Conservation (phyloP, 2,329 filamentous ascomycete genomes). For the Sarocladium strictum region DNA sequence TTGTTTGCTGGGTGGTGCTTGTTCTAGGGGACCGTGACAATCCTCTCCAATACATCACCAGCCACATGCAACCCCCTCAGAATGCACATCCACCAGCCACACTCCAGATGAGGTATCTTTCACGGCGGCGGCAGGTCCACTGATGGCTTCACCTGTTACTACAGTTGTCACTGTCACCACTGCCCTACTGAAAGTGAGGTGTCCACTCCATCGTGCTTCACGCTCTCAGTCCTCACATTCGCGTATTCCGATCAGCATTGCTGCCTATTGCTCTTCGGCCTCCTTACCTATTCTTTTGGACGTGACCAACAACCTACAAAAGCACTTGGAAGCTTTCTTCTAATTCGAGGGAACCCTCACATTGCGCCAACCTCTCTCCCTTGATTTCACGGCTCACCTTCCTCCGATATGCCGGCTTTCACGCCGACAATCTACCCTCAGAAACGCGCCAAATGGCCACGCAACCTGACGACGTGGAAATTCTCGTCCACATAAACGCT, state of each 20-base stretch:
- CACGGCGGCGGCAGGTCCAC: background rate
- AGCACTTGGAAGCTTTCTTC: too few relatives aligned
- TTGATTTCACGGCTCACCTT: background rate
- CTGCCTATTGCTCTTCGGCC: too few relatives aligned
- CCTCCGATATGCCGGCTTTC: conserved; percentile 1
- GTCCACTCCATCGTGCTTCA: background rate
- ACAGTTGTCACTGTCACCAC: background rate
- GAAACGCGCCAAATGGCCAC: conserved; percentile 17
- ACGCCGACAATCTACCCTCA: conserved; percentile 3
- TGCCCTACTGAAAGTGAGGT: too few relatives aligned
- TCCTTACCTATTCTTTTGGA: too few relatives aligned
- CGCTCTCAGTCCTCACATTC: background rate
- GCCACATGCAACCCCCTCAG: background rate
- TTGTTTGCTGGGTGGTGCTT: too few relatives aligned
- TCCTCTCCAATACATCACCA: background rate
- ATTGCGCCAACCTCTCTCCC: background rate
- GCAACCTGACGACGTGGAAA: conserved; percentile 35
- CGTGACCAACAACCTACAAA: too few relatives aligned
- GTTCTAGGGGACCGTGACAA: too few relatives aligned
- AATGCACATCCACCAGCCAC: background rate
- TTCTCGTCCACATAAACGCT: conserved; percentile 50
- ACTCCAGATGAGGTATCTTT: conserved; percentile 10
- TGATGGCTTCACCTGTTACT: background rate
- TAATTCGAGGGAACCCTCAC: too few relatives aligned
- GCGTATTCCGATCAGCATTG: too few relatives aligned